Evolutionary conservation across 257 asterid genomes (phyloP), one percentile per base, ranked within the genome.

Genomic region (Scutellaria baicalensis): DNA sequence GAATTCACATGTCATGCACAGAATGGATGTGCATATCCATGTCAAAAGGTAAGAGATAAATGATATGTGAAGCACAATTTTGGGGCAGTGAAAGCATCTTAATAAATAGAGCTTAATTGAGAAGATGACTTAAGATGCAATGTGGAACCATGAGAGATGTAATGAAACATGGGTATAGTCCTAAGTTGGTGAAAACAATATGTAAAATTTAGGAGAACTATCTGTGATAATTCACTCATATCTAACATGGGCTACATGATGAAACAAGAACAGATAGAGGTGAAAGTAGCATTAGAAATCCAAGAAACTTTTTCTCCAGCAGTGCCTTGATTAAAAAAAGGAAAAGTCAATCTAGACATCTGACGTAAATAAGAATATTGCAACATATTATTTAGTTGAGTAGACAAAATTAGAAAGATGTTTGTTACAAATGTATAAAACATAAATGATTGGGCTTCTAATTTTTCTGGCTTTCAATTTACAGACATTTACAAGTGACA

Each of bases 31-130:
- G 12, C 14, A 47, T 35, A 61, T 68, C 72, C 18, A 51, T 38
- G 55, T 27, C 59, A 63, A 61, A 72, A 64, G 71, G 64, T 44
- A 66, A 65, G 39, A 27, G 64, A 69, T 6, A 44, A 73, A 16
- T 48, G 43, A 57, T 27, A 71, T 33, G 11, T 33, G 17, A 33
- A 60, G 23, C 64, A 16, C 1, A 20, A 43, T 18, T 9, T 11
- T 47, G 8, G 42, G 50, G 63, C 55, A 61, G 55, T 40, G 56
- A 68, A 51, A 66, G 54, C 64, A 61, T 50, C 65, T 58, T 39
- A n/a, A 47, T 18, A 55, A 69, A 57, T 39, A 21, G 14, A 54
- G 27, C 50, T 14, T 16, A 14, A 48, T 35, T 70, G 18, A 47
- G 55, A 66, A 38, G 62, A 70, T 17, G 57, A 42, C 63, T 45